phyloP scores from a whole-genome alignment of 2,329 filamentous ascomycete species.

The Trichoderma sp. region DNA sequence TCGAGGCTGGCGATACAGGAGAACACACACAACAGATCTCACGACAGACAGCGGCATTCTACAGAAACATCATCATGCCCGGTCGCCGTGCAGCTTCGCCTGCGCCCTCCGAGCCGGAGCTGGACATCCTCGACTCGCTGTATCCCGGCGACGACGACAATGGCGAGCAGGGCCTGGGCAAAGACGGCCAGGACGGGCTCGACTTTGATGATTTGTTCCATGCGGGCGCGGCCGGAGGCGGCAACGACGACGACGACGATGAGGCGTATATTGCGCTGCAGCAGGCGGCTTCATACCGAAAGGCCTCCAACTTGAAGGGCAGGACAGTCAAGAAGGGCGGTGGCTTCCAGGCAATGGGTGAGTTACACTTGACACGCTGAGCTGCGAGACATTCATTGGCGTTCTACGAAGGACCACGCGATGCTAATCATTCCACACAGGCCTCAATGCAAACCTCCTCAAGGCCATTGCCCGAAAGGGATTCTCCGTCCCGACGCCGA shows the following conservation, averaged over 20 bases:
- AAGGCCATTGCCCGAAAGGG: slow-evolving; percentile 93
- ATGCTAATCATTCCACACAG: slow-evolving; percentile 41
- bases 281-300: slow-evolving; percentile 86
- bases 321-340: slow-evolving; percentile 91
- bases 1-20: not conserved
- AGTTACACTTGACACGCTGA: slow-evolving; percentile 29
- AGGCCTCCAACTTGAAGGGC: slow-evolving; percentile 78
- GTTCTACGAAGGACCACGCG: not conserved
- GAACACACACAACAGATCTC: not conserved
- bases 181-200: slow-evolving; percentile 48
- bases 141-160: slow-evolving; percentile 64
- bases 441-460: slow-evolving; percentile 77
- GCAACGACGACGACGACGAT: slow-evolving; percentile 70
- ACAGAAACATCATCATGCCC: slow-evolving; percentile 57
- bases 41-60: slow-evolving; percentile 1
- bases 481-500: slow-evolving; percentile 93
- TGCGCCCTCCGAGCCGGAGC: slow-evolving; percentile 82
- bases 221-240: slow-evolving; percentile 45
- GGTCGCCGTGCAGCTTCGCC: slow-evolving; percentile 72
- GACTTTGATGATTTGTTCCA: slow-evolving; percentile 66
- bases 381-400: not conserved
- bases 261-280: slow-evolving; percentile 88
- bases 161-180: slow-evolving; percentile 42
- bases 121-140: slow-evolving; percentile 82
- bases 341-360: slow-evolving; percentile 93